These are phyloP conservation scores for Botrytis squamosa DNA, from an alignment of 2,329 filamentous ascomycete species.

Conservation along the genomic window DNA sequence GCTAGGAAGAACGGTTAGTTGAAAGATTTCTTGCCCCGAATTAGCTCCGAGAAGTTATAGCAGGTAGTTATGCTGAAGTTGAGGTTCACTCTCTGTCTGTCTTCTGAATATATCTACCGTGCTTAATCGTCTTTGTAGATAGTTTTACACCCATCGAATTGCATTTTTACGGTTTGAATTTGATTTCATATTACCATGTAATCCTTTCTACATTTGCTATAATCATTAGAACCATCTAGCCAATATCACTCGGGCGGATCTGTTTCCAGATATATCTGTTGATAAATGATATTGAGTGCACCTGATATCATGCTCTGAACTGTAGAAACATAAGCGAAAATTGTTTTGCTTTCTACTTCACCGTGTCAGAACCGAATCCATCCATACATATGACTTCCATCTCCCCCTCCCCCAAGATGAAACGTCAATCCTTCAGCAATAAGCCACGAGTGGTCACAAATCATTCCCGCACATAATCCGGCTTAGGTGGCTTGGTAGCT, in stretches of 20 bases:
- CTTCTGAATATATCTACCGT: neutral
- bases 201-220: too few species aligned
- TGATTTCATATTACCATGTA: neutral
- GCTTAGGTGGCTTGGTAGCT: neutral
- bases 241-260: neutral
- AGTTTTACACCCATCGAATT: neutral
- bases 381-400: neutral
- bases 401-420: neutral
- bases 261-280: neutral
- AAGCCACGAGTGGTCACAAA: neutral
- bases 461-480: neutral
- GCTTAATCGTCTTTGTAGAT: neutral
- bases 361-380: fast-evolving
- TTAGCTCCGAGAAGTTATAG: neutral
- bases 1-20: neutral
- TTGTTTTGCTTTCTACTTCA: neutral
- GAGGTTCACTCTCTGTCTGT: neutral
- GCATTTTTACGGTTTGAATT: neutral
- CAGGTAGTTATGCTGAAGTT: neutral
- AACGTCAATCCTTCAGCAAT: neutral
- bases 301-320: neutral
- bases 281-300: too few species aligned
- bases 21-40: neutral
- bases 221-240: neutral
- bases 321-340: neutral